Conservation (phyloP, 2,329 filamentous ascomycete genomes). For the Neofusicoccum laricinum region DNA sequence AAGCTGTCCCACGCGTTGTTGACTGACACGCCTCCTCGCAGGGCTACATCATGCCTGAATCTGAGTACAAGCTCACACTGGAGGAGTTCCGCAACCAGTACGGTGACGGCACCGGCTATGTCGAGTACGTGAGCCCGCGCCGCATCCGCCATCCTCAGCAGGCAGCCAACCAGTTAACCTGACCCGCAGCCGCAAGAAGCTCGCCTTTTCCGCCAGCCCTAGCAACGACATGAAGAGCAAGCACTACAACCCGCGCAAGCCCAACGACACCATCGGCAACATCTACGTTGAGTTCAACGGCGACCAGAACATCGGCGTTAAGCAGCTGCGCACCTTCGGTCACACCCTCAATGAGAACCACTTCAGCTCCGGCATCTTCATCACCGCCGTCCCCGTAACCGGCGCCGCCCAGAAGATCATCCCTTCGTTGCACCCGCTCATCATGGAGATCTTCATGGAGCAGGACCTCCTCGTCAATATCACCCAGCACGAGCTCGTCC, state of each 20-base stretch:
- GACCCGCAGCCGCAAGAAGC: slow-evolving; percentile 66
- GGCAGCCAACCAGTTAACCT: not conserved
- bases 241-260: slow-evolving; percentile 70
- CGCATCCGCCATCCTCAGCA: not conserved
- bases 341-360: slow-evolving; percentile 75
- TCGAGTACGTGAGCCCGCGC: slow-evolving; percentile 61
- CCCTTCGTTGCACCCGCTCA: slow-evolving; percentile 70
- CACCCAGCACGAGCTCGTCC: slow-evolving; percentile 94
- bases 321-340: slow-evolving; percentile 87
- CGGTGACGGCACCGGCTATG: slow-evolving; percentile 67
- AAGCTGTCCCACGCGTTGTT: not conserved
- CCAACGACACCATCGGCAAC: slow-evolving; percentile 73
- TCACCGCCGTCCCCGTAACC: slow-evolving; percentile 79
- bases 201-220: slow-evolving; percentile 86
- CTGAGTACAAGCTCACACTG: slow-evolving; percentile 82
- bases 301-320: slow-evolving; percentile 79
- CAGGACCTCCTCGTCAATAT: slow-evolving; percentile 97
- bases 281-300: slow-evolving; percentile 92
- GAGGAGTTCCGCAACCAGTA: slow-evolving; percentile 76
- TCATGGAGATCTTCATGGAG: slow-evolving; percentile 94
- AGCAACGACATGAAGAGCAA: slow-evolving; percentile 80
- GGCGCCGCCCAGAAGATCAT: slow-evolving; percentile 85
- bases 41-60: slow-evolving; percentile 90
- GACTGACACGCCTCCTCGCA: slow-evolving; percentile 37
- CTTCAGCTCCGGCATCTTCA: slow-evolving; percentile 87